A percentile compares a stretch with the other conserved stretches of the same genome.
These are phyloP conservation scores for Aspergillus bridgeri DNA, from an alignment of 495 filamentous ascomycete genomes.

Conservation along the genomic window DNA sequence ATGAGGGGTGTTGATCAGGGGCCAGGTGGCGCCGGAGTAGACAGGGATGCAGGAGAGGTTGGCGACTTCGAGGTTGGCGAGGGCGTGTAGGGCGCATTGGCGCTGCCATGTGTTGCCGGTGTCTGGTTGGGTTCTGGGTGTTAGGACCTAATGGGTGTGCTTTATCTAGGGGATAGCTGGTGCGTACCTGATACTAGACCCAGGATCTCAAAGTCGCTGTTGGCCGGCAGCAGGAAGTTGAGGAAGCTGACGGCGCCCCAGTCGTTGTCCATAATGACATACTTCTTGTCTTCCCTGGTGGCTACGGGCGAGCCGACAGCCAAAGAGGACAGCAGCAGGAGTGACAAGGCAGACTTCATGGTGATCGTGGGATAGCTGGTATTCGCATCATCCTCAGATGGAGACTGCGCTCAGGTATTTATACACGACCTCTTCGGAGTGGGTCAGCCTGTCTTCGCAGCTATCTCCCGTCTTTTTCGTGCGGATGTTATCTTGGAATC, in stretches of 20 bases:
- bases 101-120: conserved; percentile 33
- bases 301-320: not conserved
- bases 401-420: no score
- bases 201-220: conserved; percentile 27
- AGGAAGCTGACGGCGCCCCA: conserved; percentile 32
- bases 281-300: conserved; percentile 15
- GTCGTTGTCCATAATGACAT: conserved; percentile 36
- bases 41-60: conserved; percentile 36
- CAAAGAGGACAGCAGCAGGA: not conserved
- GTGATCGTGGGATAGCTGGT: no score
- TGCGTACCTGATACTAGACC: conserved; percentile 25
- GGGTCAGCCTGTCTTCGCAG: no score
- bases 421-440: no score
- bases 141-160: not conserved
- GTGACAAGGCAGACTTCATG: no score
- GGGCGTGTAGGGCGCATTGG: conserved; percentile 27
- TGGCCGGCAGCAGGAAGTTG: conserved; percentile 28
- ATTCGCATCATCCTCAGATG: no score
- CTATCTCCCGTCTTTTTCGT: no score
- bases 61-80: conserved; percentile 30
- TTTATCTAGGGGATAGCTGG: not conserved
- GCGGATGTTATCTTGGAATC: no score
- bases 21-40: conserved; percentile 30
- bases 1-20: conserved; percentile 29
- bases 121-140: conserved; percentile 10